Evolutionary conservation across 2,329 filamentous ascomycete species (phyloP).

Genomic region (Fusarium longipes): DNA sequence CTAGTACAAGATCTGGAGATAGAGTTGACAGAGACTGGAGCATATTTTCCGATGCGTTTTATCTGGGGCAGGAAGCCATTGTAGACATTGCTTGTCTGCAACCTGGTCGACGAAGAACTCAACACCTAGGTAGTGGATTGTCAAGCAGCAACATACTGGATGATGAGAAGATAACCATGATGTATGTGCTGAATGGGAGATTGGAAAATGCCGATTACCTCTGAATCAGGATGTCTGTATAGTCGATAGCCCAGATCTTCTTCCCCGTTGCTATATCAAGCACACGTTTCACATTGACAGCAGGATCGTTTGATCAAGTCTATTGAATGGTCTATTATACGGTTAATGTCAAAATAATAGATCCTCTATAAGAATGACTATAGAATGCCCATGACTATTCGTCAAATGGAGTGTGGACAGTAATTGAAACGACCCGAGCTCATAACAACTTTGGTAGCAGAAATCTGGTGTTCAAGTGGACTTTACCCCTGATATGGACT

Average conservation of each 20-base stretch:
- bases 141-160: too few species aligned
- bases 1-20: not conserved
- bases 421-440: too few species aligned
- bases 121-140: too few species aligned
- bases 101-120: slow-evolving; percentile 38
- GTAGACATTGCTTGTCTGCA: slow-evolving; percentile 4
- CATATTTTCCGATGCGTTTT: slow-evolving; percentile 8
- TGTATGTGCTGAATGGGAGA: slow-evolving; percentile 37
- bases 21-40: not conserved
- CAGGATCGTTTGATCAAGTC: slow-evolving; percentile 13
- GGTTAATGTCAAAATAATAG: too few species aligned
- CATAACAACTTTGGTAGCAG: too few species aligned
- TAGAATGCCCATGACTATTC: too few species aligned
- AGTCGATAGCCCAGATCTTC: slow-evolving; percentile 29
- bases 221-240: slow-evolving; percentile 17
- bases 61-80: slow-evolving; percentile 10
- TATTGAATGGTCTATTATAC: too few species aligned
- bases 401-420: too few species aligned
- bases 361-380: too few species aligned
- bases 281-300: not conserved
- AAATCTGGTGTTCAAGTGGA: too few species aligned
- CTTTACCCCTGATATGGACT: too few species aligned
- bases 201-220: slow-evolving; percentile 30
- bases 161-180: not conserved
- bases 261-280: slow-evolving; percentile 23